phyloP scores from a whole-genome alignment of 495 filamentous ascomycete species.

The Paragyromitra xinjiangensis region DNA sequence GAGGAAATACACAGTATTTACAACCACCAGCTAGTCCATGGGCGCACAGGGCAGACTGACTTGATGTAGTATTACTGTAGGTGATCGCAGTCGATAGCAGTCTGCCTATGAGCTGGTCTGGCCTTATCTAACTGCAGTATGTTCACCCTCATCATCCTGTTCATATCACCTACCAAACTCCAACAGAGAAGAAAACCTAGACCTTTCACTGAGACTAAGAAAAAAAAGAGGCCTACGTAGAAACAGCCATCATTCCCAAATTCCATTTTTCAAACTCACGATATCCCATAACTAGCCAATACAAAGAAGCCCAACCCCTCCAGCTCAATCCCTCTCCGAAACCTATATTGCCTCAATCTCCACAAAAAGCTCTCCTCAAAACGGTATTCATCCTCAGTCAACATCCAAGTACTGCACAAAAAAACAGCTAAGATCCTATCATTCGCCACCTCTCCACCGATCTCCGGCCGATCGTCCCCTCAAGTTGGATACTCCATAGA shows the following conservation, averaged over 20 bases:
- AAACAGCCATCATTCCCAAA: neutral
- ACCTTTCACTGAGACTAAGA: neutral
- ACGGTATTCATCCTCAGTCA: neutral
- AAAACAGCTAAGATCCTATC: slow-evolving; percentile 22
- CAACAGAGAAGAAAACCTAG: too few relatives aligned
- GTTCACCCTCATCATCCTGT: too few relatives aligned
- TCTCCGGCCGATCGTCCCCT: neutral
- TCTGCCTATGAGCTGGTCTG: too few relatives aligned
- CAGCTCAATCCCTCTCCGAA: slow-evolving; percentile 4
- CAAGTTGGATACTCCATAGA: neutral
- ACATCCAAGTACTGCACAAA: neutral
- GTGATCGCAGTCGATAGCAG: too few relatives aligned
- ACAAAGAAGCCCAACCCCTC: neutral
- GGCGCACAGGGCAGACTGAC: too few relatives aligned
- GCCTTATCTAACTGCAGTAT: too few relatives aligned
- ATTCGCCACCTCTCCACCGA: neutral
- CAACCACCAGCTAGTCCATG: too few relatives aligned
- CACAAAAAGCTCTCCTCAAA: slow-evolving; percentile 3
- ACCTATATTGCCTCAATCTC: neutral
- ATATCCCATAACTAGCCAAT: slow-evolving; percentile 3
- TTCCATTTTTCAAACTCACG: neutral
- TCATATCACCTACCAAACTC: too few relatives aligned
- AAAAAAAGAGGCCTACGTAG: neutral
- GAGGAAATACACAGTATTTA: neutral
- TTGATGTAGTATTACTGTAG: too few relatives aligned